A percentile compares a stretch with the other conserved stretches of the same genome.
Evolutionary conservation across 2,329 filamentous ascomycete genomes (phyloP).

Genomic region (Hymenoscyphus scutula): DNA sequence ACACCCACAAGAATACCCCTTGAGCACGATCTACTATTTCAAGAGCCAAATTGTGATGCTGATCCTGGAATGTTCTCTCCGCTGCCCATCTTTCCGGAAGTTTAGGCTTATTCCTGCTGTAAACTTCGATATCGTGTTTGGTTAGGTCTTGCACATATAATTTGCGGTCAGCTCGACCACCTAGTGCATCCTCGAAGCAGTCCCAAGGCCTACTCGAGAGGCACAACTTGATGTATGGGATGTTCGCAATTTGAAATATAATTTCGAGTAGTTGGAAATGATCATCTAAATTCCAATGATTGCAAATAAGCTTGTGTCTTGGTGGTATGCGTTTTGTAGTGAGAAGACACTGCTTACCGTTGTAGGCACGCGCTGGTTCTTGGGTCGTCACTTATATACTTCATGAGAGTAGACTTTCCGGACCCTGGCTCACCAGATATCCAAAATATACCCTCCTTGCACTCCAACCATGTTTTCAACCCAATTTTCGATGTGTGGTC

Average conservation of each 20-base stretch:
- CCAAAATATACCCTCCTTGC: neutral
- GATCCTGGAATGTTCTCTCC: neutral
- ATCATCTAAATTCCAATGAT: too few species aligned
- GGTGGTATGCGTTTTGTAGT: too few species aligned
- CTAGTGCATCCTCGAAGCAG: conserved; percentile 33
- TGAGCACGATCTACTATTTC: conserved; percentile 14
- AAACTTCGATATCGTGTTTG: conserved; percentile 7
- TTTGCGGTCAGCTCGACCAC: conserved; percentile 15
- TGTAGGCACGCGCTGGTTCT: neutral
- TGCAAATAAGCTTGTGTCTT: too few species aligned
- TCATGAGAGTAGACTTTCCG: neutral
- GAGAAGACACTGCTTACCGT: neutral
- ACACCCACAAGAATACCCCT: conserved; percentile 26
- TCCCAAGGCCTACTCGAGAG: conserved; percentile 36
- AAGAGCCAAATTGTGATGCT: neutral
- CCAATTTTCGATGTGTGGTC: neutral
- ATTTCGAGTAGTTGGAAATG: neutral
- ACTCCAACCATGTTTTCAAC: neutral
- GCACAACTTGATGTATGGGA: conserved; percentile 26
- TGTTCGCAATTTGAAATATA: neutral
- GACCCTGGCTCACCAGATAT: neutral
- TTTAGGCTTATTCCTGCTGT: neutral
- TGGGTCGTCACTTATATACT: neutral
- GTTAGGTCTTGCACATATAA: conserved; percentile 25
- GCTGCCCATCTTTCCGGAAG: neutral